These are phyloP conservation scores for Aspergillus sp. DNA, from an alignment of 2,329 filamentous ascomycete genomes.

Conservation along the genomic window DNA sequence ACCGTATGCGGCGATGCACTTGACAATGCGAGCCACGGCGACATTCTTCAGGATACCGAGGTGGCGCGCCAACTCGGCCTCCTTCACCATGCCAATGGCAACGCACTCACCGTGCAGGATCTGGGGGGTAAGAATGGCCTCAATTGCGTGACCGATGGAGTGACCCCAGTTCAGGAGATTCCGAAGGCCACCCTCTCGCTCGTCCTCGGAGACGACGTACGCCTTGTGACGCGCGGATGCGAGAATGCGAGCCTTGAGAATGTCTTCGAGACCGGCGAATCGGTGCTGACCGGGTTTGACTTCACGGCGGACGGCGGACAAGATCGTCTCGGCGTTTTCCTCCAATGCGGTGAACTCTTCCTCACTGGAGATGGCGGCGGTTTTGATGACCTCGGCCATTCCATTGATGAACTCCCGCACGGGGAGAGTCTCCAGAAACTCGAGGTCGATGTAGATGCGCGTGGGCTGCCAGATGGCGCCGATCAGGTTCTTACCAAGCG, in stretches of 20 bases:
- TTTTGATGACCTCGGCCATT: slow-evolving; percentile 98
- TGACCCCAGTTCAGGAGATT: slow-evolving; percentile 98
- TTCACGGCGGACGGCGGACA: slow-evolving; percentile 66
- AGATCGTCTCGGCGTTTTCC: slow-evolving; percentile 72
- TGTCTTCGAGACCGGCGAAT: slow-evolving; percentile 67
- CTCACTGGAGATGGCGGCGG: slow-evolving; percentile 93
- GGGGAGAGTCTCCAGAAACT: slow-evolving; percentile 86
- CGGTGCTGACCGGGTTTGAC: slow-evolving; percentile 56
- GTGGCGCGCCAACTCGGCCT: slow-evolving; percentile 88
- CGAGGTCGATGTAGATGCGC: slow-evolving; percentile 89
- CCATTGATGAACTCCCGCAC: slow-evolving; percentile 95
- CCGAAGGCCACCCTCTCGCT: slow-evolving; percentile 87
- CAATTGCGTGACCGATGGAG: slow-evolving; percentile 94
- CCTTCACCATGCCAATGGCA: slow-evolving; percentile 97
- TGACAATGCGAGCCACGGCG: slow-evolving; percentile 83
- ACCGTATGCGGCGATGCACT: slow-evolving; percentile 92
- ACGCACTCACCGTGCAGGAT: slow-evolving; percentile 94
- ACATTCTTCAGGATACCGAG: slow-evolving; percentile 80
- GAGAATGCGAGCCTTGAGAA: slow-evolving; percentile 75
- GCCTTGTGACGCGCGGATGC: slow-evolving; percentile 93
- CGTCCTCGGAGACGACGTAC: slow-evolving; percentile 88
- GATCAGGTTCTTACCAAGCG: slow-evolving; percentile 91
- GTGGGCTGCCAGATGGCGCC: slow-evolving; percentile 96
- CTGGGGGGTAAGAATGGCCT: slow-evolving; percentile 92
- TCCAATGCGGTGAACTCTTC: slow-evolving; percentile 81